A percentile compares a stretch with the other conserved stretches of the same genome.
Conservation (phyloP, 2,329 filamentous ascomycete genomes). For the Neurospora crassa region DNA sequence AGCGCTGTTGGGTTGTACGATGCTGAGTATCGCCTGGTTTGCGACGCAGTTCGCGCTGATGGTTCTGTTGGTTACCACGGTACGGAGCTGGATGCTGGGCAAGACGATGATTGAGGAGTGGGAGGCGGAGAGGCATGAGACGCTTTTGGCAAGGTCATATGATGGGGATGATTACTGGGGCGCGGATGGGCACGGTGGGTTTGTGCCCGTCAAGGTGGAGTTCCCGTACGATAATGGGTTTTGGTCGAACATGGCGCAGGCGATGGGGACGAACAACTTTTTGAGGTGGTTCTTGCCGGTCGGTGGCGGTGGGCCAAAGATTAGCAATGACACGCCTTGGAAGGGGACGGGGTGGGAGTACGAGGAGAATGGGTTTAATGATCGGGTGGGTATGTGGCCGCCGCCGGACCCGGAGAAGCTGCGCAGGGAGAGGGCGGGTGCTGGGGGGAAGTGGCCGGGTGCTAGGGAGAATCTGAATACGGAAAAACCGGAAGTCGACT, state of each 20-base stretch:
- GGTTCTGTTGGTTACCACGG: slow-evolving; percentile 55
- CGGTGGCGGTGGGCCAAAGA: slow-evolving; percentile 41
- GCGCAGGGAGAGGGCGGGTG: slow-evolving; percentile 29
- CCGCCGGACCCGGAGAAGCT: slow-evolving; percentile 54
- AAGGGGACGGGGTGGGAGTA: slow-evolving; percentile 48
- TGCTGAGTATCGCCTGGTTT: slow-evolving; percentile 48
- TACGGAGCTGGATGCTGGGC: slow-evolving; percentile 55
- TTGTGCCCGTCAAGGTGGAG: slow-evolving; percentile 50
- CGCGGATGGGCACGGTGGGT: slow-evolving; percentile 30
- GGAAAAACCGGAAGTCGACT: slow-evolving; percentile 11
- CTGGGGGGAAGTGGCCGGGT: slow-evolving; percentile 24
- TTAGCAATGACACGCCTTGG: slow-evolving; percentile 29
- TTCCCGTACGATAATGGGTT: slow-evolving; percentile 77
- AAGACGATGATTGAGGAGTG: slow-evolving; percentile 74
- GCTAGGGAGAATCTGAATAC: slow-evolving; percentile 20
- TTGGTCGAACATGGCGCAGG: slow-evolving; percentile 62
- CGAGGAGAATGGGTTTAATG: slow-evolving; percentile 71
- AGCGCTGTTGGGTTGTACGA: slow-evolving; percentile 51
- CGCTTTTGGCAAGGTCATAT: slow-evolving; percentile 35
- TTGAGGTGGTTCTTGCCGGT: slow-evolving; percentile 59
- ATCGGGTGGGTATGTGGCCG: slow-evolving; percentile 50
- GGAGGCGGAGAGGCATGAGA: slow-evolving; percentile 58
- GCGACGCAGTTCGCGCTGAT: slow-evolving; percentile 51
- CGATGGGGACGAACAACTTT: slow-evolving; percentile 61
- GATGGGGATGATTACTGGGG: slow-evolving; percentile 15